These are phyloP conservation scores for Eragrostis nindensis DNA, from an alignment of 176 grass and related monocot genomes.

Conservation along the genomic window DNA sequence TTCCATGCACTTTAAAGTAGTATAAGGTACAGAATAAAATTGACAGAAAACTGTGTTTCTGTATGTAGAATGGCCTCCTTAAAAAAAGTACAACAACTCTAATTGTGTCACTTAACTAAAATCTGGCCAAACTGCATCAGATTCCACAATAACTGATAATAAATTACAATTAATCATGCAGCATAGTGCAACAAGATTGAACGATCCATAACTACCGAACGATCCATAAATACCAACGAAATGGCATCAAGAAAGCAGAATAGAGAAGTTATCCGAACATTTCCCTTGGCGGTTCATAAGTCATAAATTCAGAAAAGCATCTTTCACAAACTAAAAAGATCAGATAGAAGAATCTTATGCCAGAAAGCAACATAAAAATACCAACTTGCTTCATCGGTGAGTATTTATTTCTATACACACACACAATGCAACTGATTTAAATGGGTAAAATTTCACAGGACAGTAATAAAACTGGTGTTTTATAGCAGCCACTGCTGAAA, in stretches of 20 bases:
- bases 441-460: not conserved
- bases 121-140: constrained; percentile 23
- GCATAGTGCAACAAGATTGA: constrained; percentile 9
- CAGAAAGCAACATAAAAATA: constrained; percentile 42
- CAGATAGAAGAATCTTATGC: constrained; percentile 49
- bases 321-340: constrained; percentile 37
- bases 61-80: constrained; percentile 39
- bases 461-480: constrained; percentile 24
- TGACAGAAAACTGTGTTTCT: constrained; percentile 55
- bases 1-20: constrained; percentile 70
- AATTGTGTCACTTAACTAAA: constrained; percentile 32
- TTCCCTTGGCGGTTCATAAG: constrained; percentile 15
- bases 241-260: constrained; percentile 1
- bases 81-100: constrained; percentile 43
- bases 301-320: constrained; percentile 35
- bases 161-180: constrained; percentile 11
- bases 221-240: constrained; percentile 34
- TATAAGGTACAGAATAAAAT: constrained; percentile 53
- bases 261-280: constrained; percentile 24
- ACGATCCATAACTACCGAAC: too few relatives aligned
- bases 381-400: constrained; percentile 28
- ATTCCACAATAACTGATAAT: constrained; percentile 26
- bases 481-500: constrained; percentile 24
- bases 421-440: constrained; percentile 32
- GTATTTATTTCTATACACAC: constrained; percentile 37